Evolutionary conservation across 2,329 filamentous ascomycete species (phyloP), one percentile per base, ranked within the genome.

Genomic region (Colletotrichum australisinense): DNA sequence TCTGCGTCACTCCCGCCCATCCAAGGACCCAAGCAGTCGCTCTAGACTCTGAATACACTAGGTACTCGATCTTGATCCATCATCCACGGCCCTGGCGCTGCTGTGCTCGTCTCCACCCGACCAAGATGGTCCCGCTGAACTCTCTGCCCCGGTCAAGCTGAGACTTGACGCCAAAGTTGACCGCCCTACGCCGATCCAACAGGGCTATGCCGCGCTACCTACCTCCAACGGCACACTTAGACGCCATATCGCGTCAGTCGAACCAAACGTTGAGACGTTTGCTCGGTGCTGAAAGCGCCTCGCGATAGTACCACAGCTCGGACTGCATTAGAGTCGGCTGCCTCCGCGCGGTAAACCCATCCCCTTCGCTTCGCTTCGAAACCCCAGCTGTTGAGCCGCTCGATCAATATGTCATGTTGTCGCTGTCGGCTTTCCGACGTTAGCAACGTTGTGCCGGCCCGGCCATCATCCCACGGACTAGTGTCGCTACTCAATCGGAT

Each of bases 71-170:
- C 59, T 69, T 56, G 28, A 49, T n/a, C 66, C 55, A 55, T 64
- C 32, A 35, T 35, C 32, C 32, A 35, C 11, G 49, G 49, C 26
- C 28, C 28, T 16, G 49, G 16, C 22, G 24, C 24, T 59, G 55
- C 52, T 28, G 6, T 35, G 32, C 9, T 28, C 7, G 22, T 46
- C 42, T 24, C 55, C 62, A 59, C 62, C 42, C 24, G 38, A 24
- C 24, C 26, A n/a, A n/a, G 56, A n/a, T 49, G 24, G 67, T 35
- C 32, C 63, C 30, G 56, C 49, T 68, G 28, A 63, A 35, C 30
- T n/a, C 35, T 59, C 28, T 56, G 22, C 69, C 65, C 59, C 46
- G 59, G 66, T 59, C 53, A 42, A 64, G 69, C 66, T 72, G 70
- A 73, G 66, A 26, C 16, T 35, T 46, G 57, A 16, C 30, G 7